Evolutionary conservation across 2,329 filamentous ascomycete genomes (phyloP).

Genomic region (Phialocephala sp.): DNA sequence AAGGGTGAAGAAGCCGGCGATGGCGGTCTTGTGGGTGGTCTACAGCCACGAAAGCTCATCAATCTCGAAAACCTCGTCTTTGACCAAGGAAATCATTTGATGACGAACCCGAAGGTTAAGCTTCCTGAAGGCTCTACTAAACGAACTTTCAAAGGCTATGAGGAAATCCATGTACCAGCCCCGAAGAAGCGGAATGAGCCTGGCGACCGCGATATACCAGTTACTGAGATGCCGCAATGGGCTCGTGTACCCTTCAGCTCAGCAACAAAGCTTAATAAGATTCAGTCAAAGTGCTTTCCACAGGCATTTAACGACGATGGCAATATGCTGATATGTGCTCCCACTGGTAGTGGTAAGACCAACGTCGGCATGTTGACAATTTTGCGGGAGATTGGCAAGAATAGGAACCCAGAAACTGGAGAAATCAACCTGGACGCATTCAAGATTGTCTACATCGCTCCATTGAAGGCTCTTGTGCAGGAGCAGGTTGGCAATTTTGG

Average conservation of each 20-base stretch:
- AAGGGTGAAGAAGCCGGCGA: slow-evolving; percentile 62
- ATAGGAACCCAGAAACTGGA: slow-evolving; percentile 86
- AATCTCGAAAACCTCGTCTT: slow-evolving; percentile 97
- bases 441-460: slow-evolving; percentile 98
- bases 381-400: slow-evolving; percentile 93
- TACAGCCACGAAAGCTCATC: slow-evolving; percentile 85
- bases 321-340: slow-evolving; percentile 97
- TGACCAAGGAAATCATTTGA: slow-evolving; percentile 97
- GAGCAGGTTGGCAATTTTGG: slow-evolving; percentile 99
- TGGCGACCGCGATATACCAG: slow-evolving; percentile 80
- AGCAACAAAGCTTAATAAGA: slow-evolving; percentile 88
- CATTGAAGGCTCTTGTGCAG: slow-evolving; percentile 92
- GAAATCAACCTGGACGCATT: slow-evolving; percentile 95
- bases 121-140: slow-evolving; percentile 95
- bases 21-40: slow-evolving; percentile 75
- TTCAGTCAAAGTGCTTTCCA: slow-evolving; percentile 92
- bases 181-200: slow-evolving; percentile 87
- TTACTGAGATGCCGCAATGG: slow-evolving; percentile 92
- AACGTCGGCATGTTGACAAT: slow-evolving; percentile 99
- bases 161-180: slow-evolving; percentile 95
- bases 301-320: slow-evolving; percentile 92
- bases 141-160: slow-evolving; percentile 94
- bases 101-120: slow-evolving; percentile 98
- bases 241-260: slow-evolving; percentile 83
- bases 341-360: slow-evolving; percentile 96